Base-by-base conservation (phyloP, 2,329 filamentous ascomycete species). In the Fusarium concolor region DNA sequence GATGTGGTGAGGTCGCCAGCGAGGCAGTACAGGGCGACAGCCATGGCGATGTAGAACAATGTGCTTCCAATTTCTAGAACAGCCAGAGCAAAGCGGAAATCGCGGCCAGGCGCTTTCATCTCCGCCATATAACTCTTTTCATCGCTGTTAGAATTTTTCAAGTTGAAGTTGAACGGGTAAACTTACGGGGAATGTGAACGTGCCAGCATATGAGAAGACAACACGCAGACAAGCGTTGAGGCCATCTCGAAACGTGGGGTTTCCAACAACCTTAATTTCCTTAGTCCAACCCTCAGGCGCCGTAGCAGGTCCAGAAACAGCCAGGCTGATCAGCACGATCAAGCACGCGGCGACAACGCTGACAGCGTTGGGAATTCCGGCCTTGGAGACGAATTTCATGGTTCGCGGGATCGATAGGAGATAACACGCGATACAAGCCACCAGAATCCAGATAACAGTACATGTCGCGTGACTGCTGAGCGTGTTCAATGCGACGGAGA, bases 181-280 rank as follows among this genome's bases (percentile, higher is more conserved):
- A 56, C 59, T 56, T 38, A 62, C 59, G 79, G 67, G 67, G 20
- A 73, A 74, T 5, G 71, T 72, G 2, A 68, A 71, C 26, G 74
- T 74, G 4, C 71, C 74, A 0, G 73, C 75, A 18, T 74, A 76
- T 2, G 73, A 72, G 17, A 71, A 76, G 0, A 70, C 61, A 3
- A 76, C 64, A 6, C 70, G 46, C 17, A 75, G 41, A 5, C 69
- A 73, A 2, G 71, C 67, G n/a, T 68, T 73, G 3, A 73, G 59
- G 0, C 71, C 72, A 11, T 74, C 65, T 1, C 68, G 69, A 42
- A 76, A 76, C 2, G 50, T 50, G 0, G 72, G 72, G 7, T 61
- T 46, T 5, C 70, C 67, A 42, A 71, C 56, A 24, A 72, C 31
- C 14, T 58, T 54, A 6, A 75, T 66, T 5, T 75, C 57, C 18